These are phyloP conservation scores for Atkinsonella texensis DNA, from an alignment of 2,329 filamentous ascomycete genomes.

Conservation along the genomic window DNA sequence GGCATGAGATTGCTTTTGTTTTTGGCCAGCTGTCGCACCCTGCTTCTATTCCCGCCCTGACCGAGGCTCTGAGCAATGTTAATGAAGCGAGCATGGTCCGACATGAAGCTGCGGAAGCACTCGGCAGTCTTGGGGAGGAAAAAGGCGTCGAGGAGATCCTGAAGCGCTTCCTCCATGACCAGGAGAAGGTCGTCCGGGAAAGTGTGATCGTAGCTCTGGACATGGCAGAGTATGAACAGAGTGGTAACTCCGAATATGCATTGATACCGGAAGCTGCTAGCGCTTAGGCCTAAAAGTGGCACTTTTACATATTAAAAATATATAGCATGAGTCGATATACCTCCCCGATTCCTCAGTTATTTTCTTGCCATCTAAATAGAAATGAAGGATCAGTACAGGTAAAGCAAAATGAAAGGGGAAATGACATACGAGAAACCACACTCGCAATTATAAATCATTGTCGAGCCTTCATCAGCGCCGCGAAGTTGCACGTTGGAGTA, in stretches of 20 bases:
- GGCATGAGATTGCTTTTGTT: conserved; percentile 96
- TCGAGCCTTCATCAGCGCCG: conserved; percentile 89
- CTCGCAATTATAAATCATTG: conserved; percentile 80
- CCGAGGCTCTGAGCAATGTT: conserved; percentile 62
- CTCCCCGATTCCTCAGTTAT: conserved; percentile 39
- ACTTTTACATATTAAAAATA: conserved; percentile 1
- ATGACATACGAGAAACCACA: conserved; percentile 67
- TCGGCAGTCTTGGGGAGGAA: conserved; percentile 88
- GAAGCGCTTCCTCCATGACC: conserved; percentile 74
- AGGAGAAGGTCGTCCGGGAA: conserved; percentile 86
- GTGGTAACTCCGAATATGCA: conserved; percentile 80
- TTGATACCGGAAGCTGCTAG: conserved; percentile 58
- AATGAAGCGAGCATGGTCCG: conserved; percentile 92
- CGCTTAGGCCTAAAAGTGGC: conserved; percentile 23
- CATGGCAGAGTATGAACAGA: conserved; percentile 95
- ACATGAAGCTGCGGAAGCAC: conserved; percentile 91
- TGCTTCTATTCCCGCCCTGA: conserved; percentile 86
- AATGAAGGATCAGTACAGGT: not conserved
- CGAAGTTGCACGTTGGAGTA: conserved; percentile 79
- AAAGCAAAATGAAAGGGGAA: conserved; percentile 4
- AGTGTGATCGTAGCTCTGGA: conserved; percentile 92
- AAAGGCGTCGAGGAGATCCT: conserved; percentile 82
- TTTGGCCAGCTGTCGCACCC: conserved; percentile 95
- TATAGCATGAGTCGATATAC: conserved; percentile 3
- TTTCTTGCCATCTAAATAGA: conserved; percentile 37